Evolutionary conservation across 805 yeast species (phyloP), one percentile per base, ranked within the genome.

Genomic region (Grigorovia transvaalensis): DNA sequence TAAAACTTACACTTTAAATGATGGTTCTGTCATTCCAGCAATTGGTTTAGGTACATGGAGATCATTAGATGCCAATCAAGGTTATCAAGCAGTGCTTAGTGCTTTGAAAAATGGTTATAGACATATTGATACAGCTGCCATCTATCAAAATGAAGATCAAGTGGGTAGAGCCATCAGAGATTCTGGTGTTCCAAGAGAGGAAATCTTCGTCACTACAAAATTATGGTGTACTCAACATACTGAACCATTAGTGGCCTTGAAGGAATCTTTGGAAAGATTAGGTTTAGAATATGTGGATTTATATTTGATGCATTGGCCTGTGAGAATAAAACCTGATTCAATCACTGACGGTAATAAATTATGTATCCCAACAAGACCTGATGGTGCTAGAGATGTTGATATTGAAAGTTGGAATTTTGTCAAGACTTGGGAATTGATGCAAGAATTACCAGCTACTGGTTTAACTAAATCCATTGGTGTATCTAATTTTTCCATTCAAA

Each of bases 221-320:
- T 71, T 85, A 54, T 79, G 84, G 82, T 71, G 74, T 53, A 70
- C 79, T 15, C 74, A 74, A 58, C 81, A 76, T 50, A 65, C 71
- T 51, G 62, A 68, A 45, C 82, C 82, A 15, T 77, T 62, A 38
- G 69, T 62, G 19, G 85, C 84, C 9, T 67, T 86, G 43, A 75
- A 79, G 11, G 71, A 68, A 48, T 82, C 90, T 8, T 72, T 87
- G 61, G 59, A 74, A 57, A 79, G 82, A 60, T 72, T 87, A 55
- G 82, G 81, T 0, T 62, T 85, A 58, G 91, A 84, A 49, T 88
- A 88, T 61, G 84, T 88, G 50, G 96, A 88, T 64, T 71, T 88
- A 53, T 81, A 82, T 64, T 74, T 88, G 62, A 76, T 87, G 65
- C 96, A 88, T 69, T 88, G 95, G 95, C 96, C 96, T 6, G 77